These are phyloP conservation scores for Didymella pomorum DNA, from an alignment of 2,329 filamentous ascomycete species.

Conservation along the genomic window DNA sequence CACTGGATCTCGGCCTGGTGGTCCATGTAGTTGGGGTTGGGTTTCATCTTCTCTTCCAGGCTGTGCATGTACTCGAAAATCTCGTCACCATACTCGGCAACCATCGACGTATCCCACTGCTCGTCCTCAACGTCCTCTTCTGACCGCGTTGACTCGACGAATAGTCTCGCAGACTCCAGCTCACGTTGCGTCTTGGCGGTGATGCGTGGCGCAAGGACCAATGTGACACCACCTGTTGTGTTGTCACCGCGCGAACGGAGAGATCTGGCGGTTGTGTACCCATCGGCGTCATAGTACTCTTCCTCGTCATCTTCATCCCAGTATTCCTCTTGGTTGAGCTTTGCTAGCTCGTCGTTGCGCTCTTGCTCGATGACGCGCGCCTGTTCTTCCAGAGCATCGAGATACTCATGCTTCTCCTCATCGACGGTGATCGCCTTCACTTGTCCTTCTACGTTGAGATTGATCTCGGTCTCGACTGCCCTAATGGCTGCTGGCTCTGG, in stretches of 20 bases:
- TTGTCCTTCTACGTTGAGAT: constrained; percentile 16
- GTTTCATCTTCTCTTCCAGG: constrained; percentile 87
- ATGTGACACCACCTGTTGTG: constrained; percentile 70
- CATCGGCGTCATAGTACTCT: constrained; percentile 75
- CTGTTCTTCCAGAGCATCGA: constrained; percentile 50
- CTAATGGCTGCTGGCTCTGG: constrained; percentile 28
- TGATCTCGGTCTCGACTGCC: constrained; percentile 21
- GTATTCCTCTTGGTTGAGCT: constrained; percentile 70
- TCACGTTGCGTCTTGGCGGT: constrained; percentile 75
- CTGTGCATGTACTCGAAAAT: constrained; percentile 92
- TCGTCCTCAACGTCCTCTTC: constrained; percentile 86
- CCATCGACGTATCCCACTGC: constrained; percentile 94
- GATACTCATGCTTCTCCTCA: constrained; percentile 46
- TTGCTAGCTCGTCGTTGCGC: constrained; percentile 47
- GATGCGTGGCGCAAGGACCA: constrained; percentile 75
- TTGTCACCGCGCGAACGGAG: constrained; percentile 78
- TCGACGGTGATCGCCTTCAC: constrained; percentile 30
- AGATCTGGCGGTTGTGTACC: constrained; percentile 78
- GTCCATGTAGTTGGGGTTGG: constrained; percentile 95
- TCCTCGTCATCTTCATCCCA: constrained; percentile 78
- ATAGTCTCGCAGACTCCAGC: constrained; percentile 70
- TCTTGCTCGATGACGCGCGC: constrained; percentile 48
- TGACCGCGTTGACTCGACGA: constrained; percentile 72
- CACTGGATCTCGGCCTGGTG: constrained; percentile 96
- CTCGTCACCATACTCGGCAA: constrained; percentile 93